phyloP scores from a whole-genome alignment of 2,329 filamentous ascomycete species.

The Talaromyces sp. region DNA sequence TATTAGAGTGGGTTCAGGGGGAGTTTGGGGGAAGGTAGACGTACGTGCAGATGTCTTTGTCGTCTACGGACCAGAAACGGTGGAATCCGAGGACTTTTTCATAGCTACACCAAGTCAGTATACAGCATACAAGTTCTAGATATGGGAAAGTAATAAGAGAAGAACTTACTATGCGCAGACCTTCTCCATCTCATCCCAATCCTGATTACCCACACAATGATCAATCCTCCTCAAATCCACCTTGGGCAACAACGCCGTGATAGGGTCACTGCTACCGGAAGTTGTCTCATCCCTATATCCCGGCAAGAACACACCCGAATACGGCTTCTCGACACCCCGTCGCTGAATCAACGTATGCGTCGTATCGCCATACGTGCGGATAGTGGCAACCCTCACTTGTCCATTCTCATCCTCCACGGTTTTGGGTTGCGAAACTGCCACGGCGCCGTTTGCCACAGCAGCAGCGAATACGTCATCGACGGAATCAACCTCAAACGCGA shows the following conservation, averaged over 20 bases:
- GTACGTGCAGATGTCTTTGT: conserved; percentile 78
- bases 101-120: conserved; percentile 56
- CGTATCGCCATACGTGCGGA: conserved; percentile 91
- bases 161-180: conserved; percentile 58
- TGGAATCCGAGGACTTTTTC: conserved; percentile 88
- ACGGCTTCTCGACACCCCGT: conserved; percentile 42
- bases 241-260: conserved; percentile 55
- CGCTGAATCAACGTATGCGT: conserved; percentile 88
- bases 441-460: conserved; percentile 59
- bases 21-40: conserved; percentile 19
- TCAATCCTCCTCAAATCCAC: conserved; percentile 76
- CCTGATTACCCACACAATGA: conserved; percentile 96
- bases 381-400: conserved; percentile 70
- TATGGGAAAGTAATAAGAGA: background rate
- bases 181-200: conserved; percentile 82
- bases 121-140: background rate
- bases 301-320: conserved; percentile 76
- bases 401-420: conserved; percentile 64
- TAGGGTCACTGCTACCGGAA: conserved; percentile 44
- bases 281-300: conserved; percentile 65
- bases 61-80: conserved; percentile 96
- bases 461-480: conserved; percentile 75
- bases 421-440: conserved; percentile 48
- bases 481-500: conserved; percentile 90
- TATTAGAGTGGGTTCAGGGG: no score